Base-by-base conservation (phyloP, 2,329 filamentous ascomycete species). In the Ascochyta koolunga region DNA sequence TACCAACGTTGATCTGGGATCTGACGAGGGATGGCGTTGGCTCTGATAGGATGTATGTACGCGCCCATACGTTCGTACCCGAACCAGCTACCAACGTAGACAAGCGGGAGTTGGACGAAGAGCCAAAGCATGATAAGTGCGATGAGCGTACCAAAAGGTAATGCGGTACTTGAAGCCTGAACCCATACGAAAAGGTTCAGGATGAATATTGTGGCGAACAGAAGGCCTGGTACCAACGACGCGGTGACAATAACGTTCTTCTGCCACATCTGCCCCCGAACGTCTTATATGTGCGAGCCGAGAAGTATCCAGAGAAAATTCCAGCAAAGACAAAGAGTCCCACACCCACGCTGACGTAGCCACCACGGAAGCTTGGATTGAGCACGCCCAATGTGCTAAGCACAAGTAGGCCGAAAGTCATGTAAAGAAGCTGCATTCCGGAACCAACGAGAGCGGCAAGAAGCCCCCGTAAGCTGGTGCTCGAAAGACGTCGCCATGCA, bases 161-260 rank as follows among this genome's bases (percentile, higher is more conserved):
- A 87, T 1, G 91, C 91, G 1, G 91, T 96, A 72, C 89, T 93
- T 10, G 90, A 95, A 0, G 91, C 90, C 75, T 96, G 90, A 0
- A 90, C 88, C 91, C 91, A 96, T 54, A 95, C 90, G 70, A 96
- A 96, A 9, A 96, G 80, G 72, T 96, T 96, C 54, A 96, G 82
- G 43, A 93, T 82, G 75, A 96, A 91, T 31, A 93, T 78, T 25
- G 89, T 81, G 8, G 82, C 79, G 69, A 96, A 96, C 0, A 90
- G 77, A 5, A 95, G 80, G 1, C 91, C 91, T 0, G 91, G 91
- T 69, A 96, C 90, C 3, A 96, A 81, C 9, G 88, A 78, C 0
- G 89, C 90, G 3, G 91, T 96, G 24, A 79, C 68, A 24, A 93
- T 68, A 2, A 89, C 89, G 68, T 96, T 96, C 71, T 87, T 86